Evolutionary conservation across 2,329 filamentous ascomycete species (phyloP), one percentile per base, ranked within the genome.

Genomic region (Sclerotinia spermophila): DNA sequence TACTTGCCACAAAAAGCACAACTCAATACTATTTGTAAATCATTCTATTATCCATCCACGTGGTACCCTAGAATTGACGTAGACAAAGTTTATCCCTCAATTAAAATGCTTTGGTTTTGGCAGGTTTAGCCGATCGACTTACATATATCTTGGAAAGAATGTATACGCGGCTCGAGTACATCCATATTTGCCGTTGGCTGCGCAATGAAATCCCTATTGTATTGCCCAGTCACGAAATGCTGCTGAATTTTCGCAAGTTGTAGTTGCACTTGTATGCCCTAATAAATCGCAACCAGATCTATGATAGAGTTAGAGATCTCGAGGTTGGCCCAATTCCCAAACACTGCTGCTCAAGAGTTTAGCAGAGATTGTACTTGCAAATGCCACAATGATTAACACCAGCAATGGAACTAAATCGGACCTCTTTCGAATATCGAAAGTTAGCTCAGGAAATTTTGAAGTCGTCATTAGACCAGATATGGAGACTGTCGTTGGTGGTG

Each of bases 341-440:
- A 30, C 27, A 27, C n/a, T 53, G 15, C 48, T 7, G 27, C 6
- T n/a, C n/a, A n/a, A n/a, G n/a, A n/a, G n/a, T n/a, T n/a, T n/a
- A n/a, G n/a, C n/a, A n/a, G n/a, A n/a, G n/a, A 45, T 75, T 17
- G 81, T 84, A 1, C 78, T 82, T 13, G 82, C 82, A 0, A 84
- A 86, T 69, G 85, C 86, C 77, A 83, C 85, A 71, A 79, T 87
- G 10, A 77, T 82, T 2, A 79, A 74, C 0, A 79, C 81, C 79
- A 85, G 82, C 3, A 76, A 81, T 19, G 75, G 74, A 0, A 61
- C 69, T 15, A 79, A 88, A 71, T 72, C 81, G 0, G 86, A 88
- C 66, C 80, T 89, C 15, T 88, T 81, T 78, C 81, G 80, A 74
- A 85, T 84, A 0, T 82, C 89, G 6, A 84, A 84, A 67, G 87